Percentiles rank a stretch among this genome's conserved stretches.
Evolutionary conservation across 352 stramenopile genomes (phyloP).

Genomic region (Phytophthora pinifolia): DNA sequence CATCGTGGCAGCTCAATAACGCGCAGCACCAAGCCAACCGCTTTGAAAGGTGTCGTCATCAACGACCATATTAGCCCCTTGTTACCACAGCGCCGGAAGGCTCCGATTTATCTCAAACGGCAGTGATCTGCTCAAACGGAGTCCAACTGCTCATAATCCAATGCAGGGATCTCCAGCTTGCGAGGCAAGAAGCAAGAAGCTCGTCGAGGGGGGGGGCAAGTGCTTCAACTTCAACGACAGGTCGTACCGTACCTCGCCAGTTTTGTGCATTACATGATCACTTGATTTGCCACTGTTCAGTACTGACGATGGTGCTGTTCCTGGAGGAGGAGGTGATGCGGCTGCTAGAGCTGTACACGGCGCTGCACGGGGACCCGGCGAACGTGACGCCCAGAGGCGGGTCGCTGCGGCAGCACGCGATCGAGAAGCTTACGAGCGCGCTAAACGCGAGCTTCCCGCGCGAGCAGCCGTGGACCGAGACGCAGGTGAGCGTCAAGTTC

Average conservation of each 20-base stretch:
- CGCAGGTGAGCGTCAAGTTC: slow-evolving; percentile 61
- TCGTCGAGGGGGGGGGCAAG: too few relatives aligned
- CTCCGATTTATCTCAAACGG: too few relatives aligned
- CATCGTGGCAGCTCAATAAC: too few relatives aligned
- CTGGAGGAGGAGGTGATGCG: slow-evolving; percentile 45
- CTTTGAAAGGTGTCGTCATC: too few relatives aligned
- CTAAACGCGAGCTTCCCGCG: slow-evolving; percentile 46
- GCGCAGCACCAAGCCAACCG: too few relatives aligned
- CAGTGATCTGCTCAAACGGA: too few relatives aligned
- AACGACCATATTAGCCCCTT: too few relatives aligned
- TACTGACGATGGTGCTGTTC: slow-evolving; percentile 54
- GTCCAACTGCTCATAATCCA: too few relatives aligned
- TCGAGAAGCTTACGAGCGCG: slow-evolving; percentile 41
- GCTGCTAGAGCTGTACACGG: slow-evolving; percentile 54
- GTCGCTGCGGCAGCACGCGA: slow-evolving; percentile 46
- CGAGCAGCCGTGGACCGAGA: slow-evolving; percentile 45
- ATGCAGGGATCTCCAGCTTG: too few relatives aligned
- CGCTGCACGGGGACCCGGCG: slow-evolving; percentile 35
- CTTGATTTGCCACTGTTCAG: background rate
- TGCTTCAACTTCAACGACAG: slow-evolving; percentile 2
- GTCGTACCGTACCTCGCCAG: slow-evolving; percentile 1
- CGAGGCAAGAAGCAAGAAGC: too few relatives aligned
- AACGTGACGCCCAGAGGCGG: slow-evolving; percentile 54
- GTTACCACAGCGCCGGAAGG: too few relatives aligned
- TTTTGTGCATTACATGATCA: too few relatives aligned